phyloP scores from a whole-genome alignment of 176 grass and related monocot species.

The Triticum aestivum region IWGSC_CS_RefSeq_v2.1 NC_057805.1:122409941-122410440 shows the following conservation, averaged over 20 bases:
- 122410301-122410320: not conserved
- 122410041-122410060: slow-evolving; percentile 84
- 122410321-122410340: not conserved
- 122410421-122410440: not conserved
- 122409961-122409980: slow-evolving; percentile 25
- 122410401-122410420: not conserved
- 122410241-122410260: not conserved
- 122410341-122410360: not conserved
- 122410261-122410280: not conserved
- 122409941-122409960: slow-evolving; percentile 63
- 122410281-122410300: not conserved
- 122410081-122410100: slow-evolving; percentile 11
- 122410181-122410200: not conserved
- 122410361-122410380: not conserved
- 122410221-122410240: not conserved
- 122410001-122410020: slow-evolving; percentile 91
- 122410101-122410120: not conserved
- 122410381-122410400: not conserved
- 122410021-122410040: slow-evolving; percentile 80
- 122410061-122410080: slow-evolving; percentile 87
- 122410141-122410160: not conserved
- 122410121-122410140: not conserved
- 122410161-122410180: not conserved
- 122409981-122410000: slow-evolving; percentile 79
- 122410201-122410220: not conserved